A percentile compares a stretch with the other conserved stretches of the same genome.
Evolutionary conservation across 129 eudicot species (phyloP).

Genomic region (Heracleum sosnowskyi): DNA sequence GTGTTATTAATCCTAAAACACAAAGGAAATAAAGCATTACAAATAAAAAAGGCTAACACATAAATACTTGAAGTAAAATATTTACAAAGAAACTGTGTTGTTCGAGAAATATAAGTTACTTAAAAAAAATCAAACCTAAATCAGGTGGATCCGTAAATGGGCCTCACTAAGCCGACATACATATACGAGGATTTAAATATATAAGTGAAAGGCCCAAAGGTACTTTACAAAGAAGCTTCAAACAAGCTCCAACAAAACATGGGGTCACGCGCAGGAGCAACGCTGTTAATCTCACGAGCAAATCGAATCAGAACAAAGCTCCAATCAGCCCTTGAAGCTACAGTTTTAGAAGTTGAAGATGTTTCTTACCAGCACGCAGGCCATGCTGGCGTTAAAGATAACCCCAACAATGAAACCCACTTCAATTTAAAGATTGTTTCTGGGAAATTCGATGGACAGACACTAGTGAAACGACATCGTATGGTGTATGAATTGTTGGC

Average conservation of each 20-base stretch:
- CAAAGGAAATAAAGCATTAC: no score
- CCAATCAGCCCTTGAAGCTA: slow-evolving; percentile 40
- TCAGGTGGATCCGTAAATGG: no score
- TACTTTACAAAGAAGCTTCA: not conserved
- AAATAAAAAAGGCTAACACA: no score
- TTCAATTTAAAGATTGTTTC: slow-evolving; percentile 45
- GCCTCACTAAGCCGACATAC: no score
- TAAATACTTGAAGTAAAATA: no score
- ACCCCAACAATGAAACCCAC: slow-evolving; percentile 41
- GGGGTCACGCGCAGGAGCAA: slow-evolving; percentile 27
- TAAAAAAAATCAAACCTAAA: no score
- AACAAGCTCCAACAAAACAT: not conserved
- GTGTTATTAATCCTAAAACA: no score
- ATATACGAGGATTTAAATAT: no score
- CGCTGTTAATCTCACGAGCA: slow-evolving; percentile 26
- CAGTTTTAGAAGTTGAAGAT: slow-evolving; percentile 37
- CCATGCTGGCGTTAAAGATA: slow-evolving; percentile 39
- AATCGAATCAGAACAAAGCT: slow-evolving; percentile 42
- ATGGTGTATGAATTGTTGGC: slow-evolving; percentile 44
- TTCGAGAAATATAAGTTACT: no score
- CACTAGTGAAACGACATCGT: slow-evolving; percentile 47
- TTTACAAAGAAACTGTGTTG: no score
- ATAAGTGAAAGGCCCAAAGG: no score
- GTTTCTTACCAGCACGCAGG: slow-evolving; percentile 58
- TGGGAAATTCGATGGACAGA: slow-evolving; percentile 38